A percentile compares a stretch with the other conserved stretches of the same genome.
Conservation (phyloP, 2,329 filamentous ascomycete genomes). For the Xylaria sp. region DNA sequence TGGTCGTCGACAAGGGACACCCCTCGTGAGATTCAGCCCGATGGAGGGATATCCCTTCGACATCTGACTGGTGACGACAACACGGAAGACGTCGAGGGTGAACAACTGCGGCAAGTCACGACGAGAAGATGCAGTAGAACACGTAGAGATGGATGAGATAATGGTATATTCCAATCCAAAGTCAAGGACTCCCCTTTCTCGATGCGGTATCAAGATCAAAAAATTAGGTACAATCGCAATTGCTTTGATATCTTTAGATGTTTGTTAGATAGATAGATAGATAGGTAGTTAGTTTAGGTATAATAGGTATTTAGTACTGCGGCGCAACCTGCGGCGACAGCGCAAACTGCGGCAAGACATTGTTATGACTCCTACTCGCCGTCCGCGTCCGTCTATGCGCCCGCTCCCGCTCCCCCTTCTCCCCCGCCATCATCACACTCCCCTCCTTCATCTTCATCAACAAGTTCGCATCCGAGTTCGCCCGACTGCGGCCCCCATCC, state of each 20-base stretch:
- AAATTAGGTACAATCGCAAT: background rate
- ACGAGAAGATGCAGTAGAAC: background rate
- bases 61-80: too few species aligned
- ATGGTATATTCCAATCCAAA: background rate
- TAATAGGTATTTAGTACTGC: slow-evolving; percentile 3
- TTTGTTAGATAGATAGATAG: background rate
- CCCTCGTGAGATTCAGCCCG: too few species aligned
- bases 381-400: slow-evolving; percentile 32
- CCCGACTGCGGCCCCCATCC: slow-evolving; percentile 6
- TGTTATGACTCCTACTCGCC: slow-evolving; percentile 30
- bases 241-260: background rate
- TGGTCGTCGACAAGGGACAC: too few species aligned
- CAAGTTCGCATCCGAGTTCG: slow-evolving; percentile 31
- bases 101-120: too few species aligned
- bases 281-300: background rate
- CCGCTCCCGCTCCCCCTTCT: slow-evolving; percentile 19
- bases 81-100: too few species aligned
- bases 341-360: slow-evolving; percentile 27
- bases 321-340: slow-evolving; percentile 28
- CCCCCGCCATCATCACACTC: slow-evolving; percentile 11
- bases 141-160: background rate
- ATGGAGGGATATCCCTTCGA: too few species aligned
- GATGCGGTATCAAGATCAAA: background rate
- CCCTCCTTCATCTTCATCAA: slow-evolving; percentile 23
- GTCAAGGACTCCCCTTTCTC: background rate